Evolutionary conservation across 306 rosid species (phyloP).

Genomic region (Vigna hirtella): DNA sequence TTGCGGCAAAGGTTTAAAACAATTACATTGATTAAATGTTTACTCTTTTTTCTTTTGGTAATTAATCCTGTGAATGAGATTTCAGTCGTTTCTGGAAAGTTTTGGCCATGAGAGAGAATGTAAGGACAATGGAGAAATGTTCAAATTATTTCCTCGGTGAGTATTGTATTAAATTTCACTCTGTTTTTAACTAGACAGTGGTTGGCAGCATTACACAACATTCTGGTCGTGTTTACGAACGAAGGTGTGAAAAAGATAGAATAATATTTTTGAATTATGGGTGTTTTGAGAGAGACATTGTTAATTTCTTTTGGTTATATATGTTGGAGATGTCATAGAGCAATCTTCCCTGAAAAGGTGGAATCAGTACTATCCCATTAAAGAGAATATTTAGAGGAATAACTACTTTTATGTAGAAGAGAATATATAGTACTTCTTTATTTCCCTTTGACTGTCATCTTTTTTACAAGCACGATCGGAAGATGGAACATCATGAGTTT

Average conservation of each 20-base stretch:
- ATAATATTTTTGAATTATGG: conserved; percentile 36
- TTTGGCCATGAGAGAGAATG: conserved; percentile 64
- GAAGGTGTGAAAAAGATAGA: conserved; percentile 8
- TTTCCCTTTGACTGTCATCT: too few species aligned
- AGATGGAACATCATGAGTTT: too few species aligned
- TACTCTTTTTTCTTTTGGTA: neutral
- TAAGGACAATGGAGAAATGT: conserved; percentile 44
- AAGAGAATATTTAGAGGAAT: too few species aligned
- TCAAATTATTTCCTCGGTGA: conserved; percentile 70
- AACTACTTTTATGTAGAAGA: too few species aligned
- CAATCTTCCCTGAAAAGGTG: too few species aligned
- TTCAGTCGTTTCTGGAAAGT: conserved; percentile 79
- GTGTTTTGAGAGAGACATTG: conserved; percentile 33
- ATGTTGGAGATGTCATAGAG: too few species aligned
- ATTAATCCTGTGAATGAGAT: conserved; percentile 37
- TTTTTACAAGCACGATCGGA: too few species aligned
- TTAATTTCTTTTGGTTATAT: conserved; percentile 20
- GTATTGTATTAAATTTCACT: conserved; percentile 47
- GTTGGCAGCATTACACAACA: conserved; percentile 14
- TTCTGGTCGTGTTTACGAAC: conserved; percentile 30
- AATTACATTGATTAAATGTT: neutral
- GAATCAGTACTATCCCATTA: too few species aligned
- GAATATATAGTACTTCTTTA: too few species aligned
- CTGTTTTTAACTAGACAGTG: conserved; percentile 17
- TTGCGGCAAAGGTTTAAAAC: too few species aligned